Evolutionary conservation across 1,139 yeast species (phyloP).

Genomic region (Pichia sp.): DNA sequence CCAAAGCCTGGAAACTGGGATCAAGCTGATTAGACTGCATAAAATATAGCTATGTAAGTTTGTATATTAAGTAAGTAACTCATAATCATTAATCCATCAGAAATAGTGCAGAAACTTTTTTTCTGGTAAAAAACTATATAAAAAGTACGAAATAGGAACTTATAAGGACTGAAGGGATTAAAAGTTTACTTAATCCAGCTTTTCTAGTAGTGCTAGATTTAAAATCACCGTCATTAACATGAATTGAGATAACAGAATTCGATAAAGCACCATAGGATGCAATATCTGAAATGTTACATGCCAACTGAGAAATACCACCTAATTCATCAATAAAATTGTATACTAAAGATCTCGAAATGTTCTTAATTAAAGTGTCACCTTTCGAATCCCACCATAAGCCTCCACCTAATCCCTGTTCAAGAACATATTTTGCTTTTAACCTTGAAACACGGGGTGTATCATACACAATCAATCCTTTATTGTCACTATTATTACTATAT

Average conservation of each 20-base stretch:
- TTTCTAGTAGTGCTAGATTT: not conserved
- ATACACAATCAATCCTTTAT: conserved; percentile 47
- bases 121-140: too few relatives aligned
- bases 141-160: too few relatives aligned
- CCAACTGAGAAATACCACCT: conserved; percentile 29
- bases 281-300: not conserved
- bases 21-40: conserved; percentile 60
- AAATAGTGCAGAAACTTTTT: too few relatives aligned
- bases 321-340: conserved; percentile 37
- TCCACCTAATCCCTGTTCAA: conserved; percentile 53
- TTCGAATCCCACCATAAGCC: conserved; percentile 95
- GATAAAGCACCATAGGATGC: not conserved
- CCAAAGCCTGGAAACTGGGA: conserved; percentile 97
- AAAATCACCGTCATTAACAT: not conserved
- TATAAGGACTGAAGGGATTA: not conserved
- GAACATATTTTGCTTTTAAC: conserved; percentile 56
- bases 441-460: conserved; percentile 55
- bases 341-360: conserved; percentile 35
- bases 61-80: not conserved
- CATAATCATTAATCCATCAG: not conserved
- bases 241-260: not conserved
- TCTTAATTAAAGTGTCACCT: conserved; percentile 46
- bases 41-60: not conserved
- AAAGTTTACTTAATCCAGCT: not conserved
- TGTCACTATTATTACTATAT: conserved; percentile 29